A percentile compares a stretch with the other conserved stretches of the same genome.
phyloP scores from a whole-genome alignment of 1,139 yeast genomes.

The Blastobotrys aristatus region DNA sequence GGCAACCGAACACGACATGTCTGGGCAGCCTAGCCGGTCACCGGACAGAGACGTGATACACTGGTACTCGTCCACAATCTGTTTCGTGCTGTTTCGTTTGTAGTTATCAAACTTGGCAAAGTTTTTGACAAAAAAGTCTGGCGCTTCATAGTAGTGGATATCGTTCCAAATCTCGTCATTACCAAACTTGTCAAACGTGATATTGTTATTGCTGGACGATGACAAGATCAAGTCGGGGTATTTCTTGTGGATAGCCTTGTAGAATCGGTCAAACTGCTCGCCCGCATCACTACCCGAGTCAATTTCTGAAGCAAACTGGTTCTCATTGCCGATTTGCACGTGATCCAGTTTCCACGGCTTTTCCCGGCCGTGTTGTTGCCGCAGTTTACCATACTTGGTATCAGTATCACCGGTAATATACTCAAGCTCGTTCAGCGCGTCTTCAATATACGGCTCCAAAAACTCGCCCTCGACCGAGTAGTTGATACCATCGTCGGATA shows the following conservation, averaged over 20 bases:
- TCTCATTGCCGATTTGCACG: conserved; percentile 13
- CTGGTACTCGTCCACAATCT: conserved; percentile 8
- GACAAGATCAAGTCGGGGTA: conserved; percentile 9
- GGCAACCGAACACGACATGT: conserved; percentile 3
- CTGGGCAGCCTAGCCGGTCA: background rate
- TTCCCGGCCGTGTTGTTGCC: conserved; percentile 7
- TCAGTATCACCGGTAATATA: conserved; percentile 9
- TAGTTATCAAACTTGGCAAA: conserved; percentile 11
- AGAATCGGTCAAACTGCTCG: conserved; percentile 1
- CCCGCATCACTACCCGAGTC: background rate
- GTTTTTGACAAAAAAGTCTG: conserved; percentile 1
- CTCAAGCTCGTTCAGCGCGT: conserved; percentile 9
- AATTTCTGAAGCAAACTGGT: background rate
- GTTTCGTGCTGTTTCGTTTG: conserved; percentile 10
- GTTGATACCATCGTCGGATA: background rate
- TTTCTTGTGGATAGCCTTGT: conserved; percentile 11
- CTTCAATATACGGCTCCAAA: conserved; percentile 10
- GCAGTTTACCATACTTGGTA: conserved; percentile 11
- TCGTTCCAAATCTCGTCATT: conserved; percentile 9
- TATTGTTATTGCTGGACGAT: conserved; percentile 4
- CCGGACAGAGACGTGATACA: background rate
- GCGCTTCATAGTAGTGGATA: conserved; percentile 9
- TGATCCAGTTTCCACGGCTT: conserved; percentile 8
- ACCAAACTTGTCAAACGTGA: conserved; percentile 6
- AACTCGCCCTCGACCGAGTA: conserved; percentile 2